These are phyloP conservation scores for Talaromyces thailandensis DNA, from an alignment of 495 filamentous ascomycete species.

Conservation along the genomic window DNA sequence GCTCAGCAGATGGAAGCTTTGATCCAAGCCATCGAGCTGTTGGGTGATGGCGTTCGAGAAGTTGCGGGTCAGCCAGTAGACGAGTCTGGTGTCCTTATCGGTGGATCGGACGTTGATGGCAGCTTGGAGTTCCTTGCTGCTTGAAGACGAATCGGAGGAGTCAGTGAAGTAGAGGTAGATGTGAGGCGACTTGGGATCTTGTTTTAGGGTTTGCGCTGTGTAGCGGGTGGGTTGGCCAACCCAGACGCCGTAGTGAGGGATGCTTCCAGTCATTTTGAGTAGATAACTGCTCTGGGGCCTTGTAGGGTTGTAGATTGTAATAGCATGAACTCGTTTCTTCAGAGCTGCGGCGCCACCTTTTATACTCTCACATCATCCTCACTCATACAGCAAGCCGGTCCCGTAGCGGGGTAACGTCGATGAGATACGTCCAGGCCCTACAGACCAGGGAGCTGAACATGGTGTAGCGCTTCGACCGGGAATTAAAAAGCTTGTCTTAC, in stretches of 20 bases:
- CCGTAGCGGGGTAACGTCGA: background rate
- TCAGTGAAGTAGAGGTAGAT: constrained; percentile 22
- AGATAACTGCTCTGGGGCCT: background rate
- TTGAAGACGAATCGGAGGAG: constrained; percentile 3
- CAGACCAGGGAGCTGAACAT: background rate
- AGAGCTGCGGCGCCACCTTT: background rate
- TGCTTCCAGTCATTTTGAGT: constrained; percentile 11
- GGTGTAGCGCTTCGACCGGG: background rate
- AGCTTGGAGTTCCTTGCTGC: constrained; percentile 13
- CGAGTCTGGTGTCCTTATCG: constrained; percentile 16
- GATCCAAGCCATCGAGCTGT: constrained; percentile 10
- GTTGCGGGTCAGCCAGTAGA: constrained; percentile 17
- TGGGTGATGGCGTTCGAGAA: constrained; percentile 17
- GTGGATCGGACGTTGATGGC: constrained; percentile 23
- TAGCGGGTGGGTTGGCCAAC: constrained; percentile 16
- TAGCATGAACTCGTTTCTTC: too few species aligned
- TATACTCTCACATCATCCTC: background rate
- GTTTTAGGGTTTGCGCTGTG: constrained; percentile 12
- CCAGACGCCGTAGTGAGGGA: constrained; percentile 23
- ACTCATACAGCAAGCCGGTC: background rate
- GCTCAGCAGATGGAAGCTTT: constrained; percentile 16
- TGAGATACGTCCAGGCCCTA: background rate
- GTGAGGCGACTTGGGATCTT: constrained; percentile 20
- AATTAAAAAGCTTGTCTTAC: background rate
- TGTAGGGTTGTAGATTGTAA: background rate